Evolutionary conservation across 345 rosid genomes (phyloP).

Genomic region (Schrenkiella parvula): DNA sequence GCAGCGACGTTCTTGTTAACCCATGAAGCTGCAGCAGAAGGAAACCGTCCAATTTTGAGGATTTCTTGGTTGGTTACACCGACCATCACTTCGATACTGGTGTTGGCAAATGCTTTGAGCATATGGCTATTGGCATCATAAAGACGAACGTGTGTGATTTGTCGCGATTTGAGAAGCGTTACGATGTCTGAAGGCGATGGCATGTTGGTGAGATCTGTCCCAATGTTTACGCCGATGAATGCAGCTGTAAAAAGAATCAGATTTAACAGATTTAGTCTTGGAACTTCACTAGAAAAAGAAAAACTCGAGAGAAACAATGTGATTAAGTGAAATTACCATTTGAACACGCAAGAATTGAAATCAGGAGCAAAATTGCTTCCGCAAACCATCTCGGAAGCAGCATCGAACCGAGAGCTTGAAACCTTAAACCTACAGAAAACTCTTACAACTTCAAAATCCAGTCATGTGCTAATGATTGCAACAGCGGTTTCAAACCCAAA

Average conservation of each 20-base stretch:
- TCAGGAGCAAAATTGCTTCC: constrained; percentile 40
- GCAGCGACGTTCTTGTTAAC: constrained; percentile 70
- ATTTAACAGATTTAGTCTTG: not conserved
- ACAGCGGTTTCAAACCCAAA: not conserved
- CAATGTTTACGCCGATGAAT: constrained; percentile 79
- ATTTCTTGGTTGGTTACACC: constrained; percentile 82
- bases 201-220: constrained; percentile 69
- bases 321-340: constrained; percentile 43
- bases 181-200: constrained; percentile 72
- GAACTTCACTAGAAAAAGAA: not conserved
- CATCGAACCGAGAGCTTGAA: constrained; percentile 39
- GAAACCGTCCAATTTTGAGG: constrained; percentile 69
- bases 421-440: constrained; percentile 18
- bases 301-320: not conserved
- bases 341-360: constrained; percentile 36
- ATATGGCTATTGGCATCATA: constrained; percentile 80
- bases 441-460: constrained; percentile 4
- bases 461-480: not conserved
- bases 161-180: constrained; percentile 47
- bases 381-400: constrained; percentile 46
- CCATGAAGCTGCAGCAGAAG: constrained; percentile 88
- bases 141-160: constrained; percentile 84
- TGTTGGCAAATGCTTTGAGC: constrained; percentile 83
- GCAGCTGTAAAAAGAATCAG: constrained; percentile 48
- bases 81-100: constrained; percentile 71